phyloP scores from a whole-genome alignment of 805 yeast species.

The Sungouiella blattae region DNA sequence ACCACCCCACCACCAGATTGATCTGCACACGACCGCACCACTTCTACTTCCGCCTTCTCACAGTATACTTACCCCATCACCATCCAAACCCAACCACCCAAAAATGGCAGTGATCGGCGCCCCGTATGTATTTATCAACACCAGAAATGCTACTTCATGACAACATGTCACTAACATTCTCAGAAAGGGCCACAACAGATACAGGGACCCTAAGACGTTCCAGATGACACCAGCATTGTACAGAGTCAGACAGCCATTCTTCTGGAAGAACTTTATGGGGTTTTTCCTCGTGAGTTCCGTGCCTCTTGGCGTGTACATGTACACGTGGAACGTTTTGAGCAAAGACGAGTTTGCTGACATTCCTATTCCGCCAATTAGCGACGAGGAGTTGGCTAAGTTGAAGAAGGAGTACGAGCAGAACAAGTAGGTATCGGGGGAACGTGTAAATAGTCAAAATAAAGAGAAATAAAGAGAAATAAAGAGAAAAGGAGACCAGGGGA shows the following conservation, averaged over 20 bases:
- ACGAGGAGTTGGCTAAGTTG: slow-evolving; percentile 68
- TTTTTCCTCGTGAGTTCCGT: slow-evolving; percentile 59
- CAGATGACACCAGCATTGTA: slow-evolving; percentile 93
- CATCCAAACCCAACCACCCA: too few relatives aligned
- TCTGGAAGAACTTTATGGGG: slow-evolving; percentile 68
- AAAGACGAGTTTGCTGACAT: slow-evolving; percentile 85
- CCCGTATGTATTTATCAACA: slow-evolving; percentile 22
- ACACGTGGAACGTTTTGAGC: slow-evolving; percentile 61
- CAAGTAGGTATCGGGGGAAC: slow-evolving; percentile 13
- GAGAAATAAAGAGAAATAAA: background rate
- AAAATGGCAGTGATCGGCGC: slow-evolving; percentile 27
- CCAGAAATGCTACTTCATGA: background rate
- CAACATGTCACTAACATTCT: slow-evolving; percentile 10
- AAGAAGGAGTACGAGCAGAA: slow-evolving; percentile 65
- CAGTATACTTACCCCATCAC: too few relatives aligned
- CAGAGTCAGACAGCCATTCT: slow-evolving; percentile 85
- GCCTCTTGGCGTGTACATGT: slow-evolving; percentile 63
- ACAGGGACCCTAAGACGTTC: slow-evolving; percentile 63
- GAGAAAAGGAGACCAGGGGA: too few relatives aligned
- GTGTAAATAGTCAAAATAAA: background rate
- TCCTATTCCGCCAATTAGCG: slow-evolving; percentile 90
- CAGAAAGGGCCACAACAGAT: slow-evolving; percentile 43
- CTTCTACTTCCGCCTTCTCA: too few relatives aligned
- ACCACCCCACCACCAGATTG: too few relatives aligned
- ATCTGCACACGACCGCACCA: too few relatives aligned